Evolutionary conservation across 1,284 basidiomycete genomes (phyloP).

Genomic region (Takashimella koratensis): DNA sequence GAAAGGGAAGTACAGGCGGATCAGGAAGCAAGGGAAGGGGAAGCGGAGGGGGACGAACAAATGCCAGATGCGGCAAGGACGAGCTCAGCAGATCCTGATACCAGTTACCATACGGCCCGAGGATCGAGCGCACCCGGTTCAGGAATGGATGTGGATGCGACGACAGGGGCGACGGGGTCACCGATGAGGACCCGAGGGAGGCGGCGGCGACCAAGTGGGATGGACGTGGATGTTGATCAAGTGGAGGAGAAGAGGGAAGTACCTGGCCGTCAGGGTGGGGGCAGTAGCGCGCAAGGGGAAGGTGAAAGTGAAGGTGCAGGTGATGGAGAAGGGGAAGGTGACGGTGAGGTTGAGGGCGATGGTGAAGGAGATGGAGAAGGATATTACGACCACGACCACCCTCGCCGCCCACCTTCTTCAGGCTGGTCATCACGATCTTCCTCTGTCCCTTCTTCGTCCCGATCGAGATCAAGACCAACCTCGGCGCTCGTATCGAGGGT

Average conservation of each 20-base stretch:
- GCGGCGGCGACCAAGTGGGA: not conserved
- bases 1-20: not conserved
- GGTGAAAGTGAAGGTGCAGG: slow-evolving; percentile 2
- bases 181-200: not conserved
- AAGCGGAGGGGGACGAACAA: slow-evolving; percentile 1
- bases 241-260: not conserved
- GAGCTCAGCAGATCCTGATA: not conserved
- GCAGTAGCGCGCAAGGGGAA: not conserved
- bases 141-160: slow-evolving; percentile 1
- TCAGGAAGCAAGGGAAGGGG: slow-evolving; percentile 1
- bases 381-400: not conserved
- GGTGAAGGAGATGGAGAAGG: slow-evolving; percentile 2
- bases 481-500: slow-evolving; percentile 2
- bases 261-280: not conserved
- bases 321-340: not conserved
- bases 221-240: slow-evolving; percentile 1
- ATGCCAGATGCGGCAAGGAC: not conserved
- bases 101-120: not conserved
- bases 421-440: slow-evolving; percentile 13
- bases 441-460: slow-evolving; percentile 22
- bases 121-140: not conserved
- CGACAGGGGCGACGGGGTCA: not conserved
- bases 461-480: slow-evolving; percentile 10
- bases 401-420: slow-evolving; percentile 5
- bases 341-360: not conserved